A percentile compares a stretch with the other conserved stretches of the same genome.
phyloP scores from a whole-genome alignment of 1,284 basidiomycete species.

The Ceratobasidium sp. region DNA sequence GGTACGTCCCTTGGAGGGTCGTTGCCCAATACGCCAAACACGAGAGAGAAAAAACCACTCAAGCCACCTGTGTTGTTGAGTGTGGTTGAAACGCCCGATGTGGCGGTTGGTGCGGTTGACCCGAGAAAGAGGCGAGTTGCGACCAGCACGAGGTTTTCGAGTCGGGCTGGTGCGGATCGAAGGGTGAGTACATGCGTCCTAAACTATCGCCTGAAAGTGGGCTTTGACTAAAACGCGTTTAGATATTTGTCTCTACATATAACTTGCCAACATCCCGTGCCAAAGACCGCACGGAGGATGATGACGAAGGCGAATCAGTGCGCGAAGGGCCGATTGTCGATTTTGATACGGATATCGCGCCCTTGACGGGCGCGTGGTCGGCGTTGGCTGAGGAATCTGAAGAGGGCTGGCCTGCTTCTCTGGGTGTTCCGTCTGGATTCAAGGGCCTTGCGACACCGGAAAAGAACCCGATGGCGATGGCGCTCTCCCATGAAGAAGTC shows the following conservation, averaged over 20 bases:
- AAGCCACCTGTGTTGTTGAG: conserved; percentile 75
- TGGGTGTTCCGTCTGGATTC: conserved; percentile 65
- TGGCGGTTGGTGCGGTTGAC: conserved; percentile 82
- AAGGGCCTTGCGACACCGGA: conserved; percentile 76
- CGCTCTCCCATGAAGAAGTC: conserved; percentile 82
- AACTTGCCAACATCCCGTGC: conserved; percentile 46
- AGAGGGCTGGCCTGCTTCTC: conserved; percentile 46
- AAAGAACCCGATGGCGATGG: conserved; percentile 90
- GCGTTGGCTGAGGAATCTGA: conserved; percentile 58
- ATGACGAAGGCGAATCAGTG: conserved; percentile 49
- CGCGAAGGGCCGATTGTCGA: conserved; percentile 55
- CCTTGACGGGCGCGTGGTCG: conserved; percentile 72
- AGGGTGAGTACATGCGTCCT: conserved; percentile 59
- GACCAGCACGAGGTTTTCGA: conserved; percentile 85
- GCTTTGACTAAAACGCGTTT: not conserved
- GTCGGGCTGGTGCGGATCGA: conserved; percentile 77
- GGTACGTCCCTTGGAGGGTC: conserved; percentile 25
- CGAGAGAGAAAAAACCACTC: conserved; percentile 9
- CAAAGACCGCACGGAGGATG: conserved; percentile 52
- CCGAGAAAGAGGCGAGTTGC: conserved; percentile 80
- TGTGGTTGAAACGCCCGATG: conserved; percentile 81
- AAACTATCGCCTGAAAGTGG: not conserved
- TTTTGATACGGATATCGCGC: conserved; percentile 61
- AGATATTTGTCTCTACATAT: conserved; percentile 84
- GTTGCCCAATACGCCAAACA: conserved; percentile 19